phyloP scores from a whole-genome alignment of 1,284 basidiomycete genomes.

The Leccinum solheimii region DNA sequence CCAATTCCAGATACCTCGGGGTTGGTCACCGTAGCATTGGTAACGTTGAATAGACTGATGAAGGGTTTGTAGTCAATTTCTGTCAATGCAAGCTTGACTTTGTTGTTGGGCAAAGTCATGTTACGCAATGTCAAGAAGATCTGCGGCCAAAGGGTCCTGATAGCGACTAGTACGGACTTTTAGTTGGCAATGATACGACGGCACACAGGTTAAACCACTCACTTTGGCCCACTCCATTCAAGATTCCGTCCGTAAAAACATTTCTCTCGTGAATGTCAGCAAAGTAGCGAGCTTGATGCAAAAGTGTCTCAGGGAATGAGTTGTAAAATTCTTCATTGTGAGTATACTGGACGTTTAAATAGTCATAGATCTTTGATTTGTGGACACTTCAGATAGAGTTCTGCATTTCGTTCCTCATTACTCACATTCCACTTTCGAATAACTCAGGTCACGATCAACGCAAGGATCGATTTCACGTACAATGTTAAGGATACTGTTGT shows the following conservation, averaged over 20 bases:
- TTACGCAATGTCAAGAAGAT: slow-evolving; percentile 44
- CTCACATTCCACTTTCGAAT: slow-evolving; percentile 35
- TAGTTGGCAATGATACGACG: neutral
- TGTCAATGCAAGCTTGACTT: slow-evolving; percentile 45
- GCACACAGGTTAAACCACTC: slow-evolving; percentile 10
- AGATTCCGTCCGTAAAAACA: slow-evolving; percentile 45
- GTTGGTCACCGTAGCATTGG: slow-evolving; percentile 37
- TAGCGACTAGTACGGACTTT: slow-evolving; percentile 26
- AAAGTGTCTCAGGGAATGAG: slow-evolving; percentile 34
- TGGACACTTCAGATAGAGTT: slow-evolving; percentile 1
- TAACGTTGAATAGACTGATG: slow-evolving; percentile 51
- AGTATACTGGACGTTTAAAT: slow-evolving; percentile 51
- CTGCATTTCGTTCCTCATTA: neutral
- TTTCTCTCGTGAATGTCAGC: slow-evolving; percentile 53
- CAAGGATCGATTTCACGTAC: slow-evolving; percentile 23
- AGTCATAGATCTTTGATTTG: slow-evolving; percentile 45
- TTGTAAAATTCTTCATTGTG: slow-evolving; percentile 47
- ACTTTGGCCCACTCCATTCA: slow-evolving; percentile 47
- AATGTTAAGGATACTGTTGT: slow-evolving; percentile 44
- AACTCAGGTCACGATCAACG: slow-evolving; percentile 11
- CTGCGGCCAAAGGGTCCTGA: slow-evolving; percentile 46
- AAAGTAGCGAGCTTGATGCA: slow-evolving; percentile 42
- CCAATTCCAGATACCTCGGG: slow-evolving; percentile 40
- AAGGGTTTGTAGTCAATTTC: slow-evolving; percentile 55
- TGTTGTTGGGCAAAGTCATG: slow-evolving; percentile 41